phyloP scores from a whole-genome alignment of 2,329 filamentous ascomycete genomes.

The Pezicula rhizophila region DNA sequence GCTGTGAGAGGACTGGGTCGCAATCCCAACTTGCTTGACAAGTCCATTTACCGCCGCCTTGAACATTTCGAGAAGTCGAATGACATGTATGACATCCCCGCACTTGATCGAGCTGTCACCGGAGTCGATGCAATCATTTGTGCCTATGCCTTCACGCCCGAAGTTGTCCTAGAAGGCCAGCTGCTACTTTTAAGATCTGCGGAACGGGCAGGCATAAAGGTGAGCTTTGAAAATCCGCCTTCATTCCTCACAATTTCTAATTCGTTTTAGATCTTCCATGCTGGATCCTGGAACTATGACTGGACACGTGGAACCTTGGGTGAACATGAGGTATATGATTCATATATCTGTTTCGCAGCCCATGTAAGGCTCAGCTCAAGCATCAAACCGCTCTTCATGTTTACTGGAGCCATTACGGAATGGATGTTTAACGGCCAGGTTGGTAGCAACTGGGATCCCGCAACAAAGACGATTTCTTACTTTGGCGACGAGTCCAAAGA shows the following conservation, averaged over 20 bases:
- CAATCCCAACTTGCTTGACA: not conserved
- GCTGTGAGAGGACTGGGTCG: not conserved
- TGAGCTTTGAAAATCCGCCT: not conserved
- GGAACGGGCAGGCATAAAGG: conserved; percentile 28
- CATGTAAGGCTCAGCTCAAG: conserved; percentile 22
- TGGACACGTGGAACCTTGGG: conserved; percentile 26
- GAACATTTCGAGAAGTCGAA: not conserved
- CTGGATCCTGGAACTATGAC: conserved; percentile 28
- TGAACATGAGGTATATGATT: conserved; percentile 29
- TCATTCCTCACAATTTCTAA: not conserved
- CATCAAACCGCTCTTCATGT: conserved; percentile 27
- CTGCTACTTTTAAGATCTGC: conserved; percentile 31
- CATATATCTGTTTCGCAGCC: conserved; percentile 27
- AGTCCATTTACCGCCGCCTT: not conserved
- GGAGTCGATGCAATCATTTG: conserved; percentile 32
- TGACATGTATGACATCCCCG: conserved; percentile 19
- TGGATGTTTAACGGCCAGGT: not conserved
- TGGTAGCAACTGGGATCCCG: not conserved
- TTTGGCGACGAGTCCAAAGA: not conserved
- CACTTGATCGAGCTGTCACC: conserved; percentile 26
- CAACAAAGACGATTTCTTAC: not conserved
- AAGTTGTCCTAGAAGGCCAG: conserved; percentile 28
- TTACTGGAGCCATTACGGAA: conserved; percentile 21
- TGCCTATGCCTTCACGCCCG: conserved; percentile 22
- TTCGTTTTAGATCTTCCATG: conserved; percentile 20